Percentiles rank a stretch among this genome's conserved stretches.
These are phyloP conservation scores for Hypsizygus ulmarius DNA, from an alignment of 1,284 basidiomycete species.

Conservation along the genomic window DNA sequence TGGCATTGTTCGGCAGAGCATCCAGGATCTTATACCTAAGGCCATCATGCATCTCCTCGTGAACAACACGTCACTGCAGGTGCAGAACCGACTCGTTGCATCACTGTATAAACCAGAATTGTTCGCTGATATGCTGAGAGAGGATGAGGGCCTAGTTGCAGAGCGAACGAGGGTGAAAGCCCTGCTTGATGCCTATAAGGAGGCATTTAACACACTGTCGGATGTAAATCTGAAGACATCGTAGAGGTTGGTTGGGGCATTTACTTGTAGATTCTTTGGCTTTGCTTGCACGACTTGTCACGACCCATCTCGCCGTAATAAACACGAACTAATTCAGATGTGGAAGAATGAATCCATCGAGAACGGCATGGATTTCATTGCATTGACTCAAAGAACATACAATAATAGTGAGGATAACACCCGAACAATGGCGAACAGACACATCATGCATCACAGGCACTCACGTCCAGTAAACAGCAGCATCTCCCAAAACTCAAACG, in stretches of 20 bases:
- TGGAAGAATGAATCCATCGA: background rate
- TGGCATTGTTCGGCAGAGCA: slow-evolving; percentile 92
- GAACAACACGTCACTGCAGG: slow-evolving; percentile 93
- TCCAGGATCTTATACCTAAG: slow-evolving; percentile 97
- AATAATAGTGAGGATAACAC: too few relatives aligned
- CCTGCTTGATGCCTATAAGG: slow-evolving; percentile 94
- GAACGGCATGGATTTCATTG: too few relatives aligned
- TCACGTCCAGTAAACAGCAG: too few relatives aligned
- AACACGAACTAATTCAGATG: too few relatives aligned
- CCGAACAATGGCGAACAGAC: too few relatives aligned
- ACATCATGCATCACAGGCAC: too few relatives aligned
- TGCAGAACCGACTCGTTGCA: slow-evolving; percentile 94
- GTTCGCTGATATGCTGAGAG: slow-evolving; percentile 89
- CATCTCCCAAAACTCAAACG: background rate
- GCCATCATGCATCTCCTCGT: slow-evolving; percentile 96
- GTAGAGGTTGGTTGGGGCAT: slow-evolving; percentile 29
- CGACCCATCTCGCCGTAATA: too few relatives aligned
- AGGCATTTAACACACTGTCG: slow-evolving; percentile 87
- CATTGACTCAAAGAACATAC: too few relatives aligned
- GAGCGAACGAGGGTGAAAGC: slow-evolving; percentile 95
- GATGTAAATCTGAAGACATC: slow-evolving; percentile 72
- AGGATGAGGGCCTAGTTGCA: slow-evolving; percentile 93
- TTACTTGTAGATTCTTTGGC: slow-evolving; percentile 16
- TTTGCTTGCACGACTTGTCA: slow-evolving; percentile 7
- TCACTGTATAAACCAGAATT: slow-evolving; percentile 92